Conservation (phyloP, 2,329 filamentous ascomycete genomes). For the Nothomitra cinnamomea region DNA sequence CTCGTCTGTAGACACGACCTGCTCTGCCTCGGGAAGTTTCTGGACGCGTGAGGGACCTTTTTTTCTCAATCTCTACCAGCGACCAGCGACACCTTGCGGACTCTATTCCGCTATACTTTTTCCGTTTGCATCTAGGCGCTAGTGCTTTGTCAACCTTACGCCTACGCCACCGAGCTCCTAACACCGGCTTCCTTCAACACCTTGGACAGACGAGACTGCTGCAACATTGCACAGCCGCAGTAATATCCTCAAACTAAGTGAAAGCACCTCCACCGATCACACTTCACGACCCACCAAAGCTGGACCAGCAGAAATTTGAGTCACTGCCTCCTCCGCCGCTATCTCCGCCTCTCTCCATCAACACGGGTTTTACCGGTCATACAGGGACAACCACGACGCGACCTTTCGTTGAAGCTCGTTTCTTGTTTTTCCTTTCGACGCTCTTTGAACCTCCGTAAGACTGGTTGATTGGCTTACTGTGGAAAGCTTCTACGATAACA, state of each 20-base stretch:
- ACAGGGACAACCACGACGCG: not conserved
- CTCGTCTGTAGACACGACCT: no score
- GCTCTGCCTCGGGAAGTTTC: no score
- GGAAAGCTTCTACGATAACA: not conserved
- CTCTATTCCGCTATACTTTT: not conserved
- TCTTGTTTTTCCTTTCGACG: slow-evolving; percentile 17
- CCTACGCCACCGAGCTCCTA: not conserved
- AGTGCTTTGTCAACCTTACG: slow-evolving; percentile 1
- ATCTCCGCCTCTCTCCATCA: not conserved
- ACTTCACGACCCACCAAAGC: not conserved
- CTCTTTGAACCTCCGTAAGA: slow-evolving; percentile 20
- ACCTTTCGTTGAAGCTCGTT: slow-evolving; percentile 14
- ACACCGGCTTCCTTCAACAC: not conserved
- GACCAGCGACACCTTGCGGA: no score
- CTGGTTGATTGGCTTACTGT: not conserved
- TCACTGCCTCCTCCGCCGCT: not conserved
- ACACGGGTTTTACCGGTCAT: not conserved
- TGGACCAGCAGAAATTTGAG: not conserved
- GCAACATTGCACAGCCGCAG: not conserved
- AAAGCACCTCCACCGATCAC: not conserved
- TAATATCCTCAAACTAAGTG: not conserved
- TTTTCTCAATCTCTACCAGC: no score
- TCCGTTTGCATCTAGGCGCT: not conserved
- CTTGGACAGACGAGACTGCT: no score
- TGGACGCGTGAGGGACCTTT: no score